phyloP scores from a whole-genome alignment of 2,329 filamentous ascomycete species.

The Aureobasidium sp. region DNA sequence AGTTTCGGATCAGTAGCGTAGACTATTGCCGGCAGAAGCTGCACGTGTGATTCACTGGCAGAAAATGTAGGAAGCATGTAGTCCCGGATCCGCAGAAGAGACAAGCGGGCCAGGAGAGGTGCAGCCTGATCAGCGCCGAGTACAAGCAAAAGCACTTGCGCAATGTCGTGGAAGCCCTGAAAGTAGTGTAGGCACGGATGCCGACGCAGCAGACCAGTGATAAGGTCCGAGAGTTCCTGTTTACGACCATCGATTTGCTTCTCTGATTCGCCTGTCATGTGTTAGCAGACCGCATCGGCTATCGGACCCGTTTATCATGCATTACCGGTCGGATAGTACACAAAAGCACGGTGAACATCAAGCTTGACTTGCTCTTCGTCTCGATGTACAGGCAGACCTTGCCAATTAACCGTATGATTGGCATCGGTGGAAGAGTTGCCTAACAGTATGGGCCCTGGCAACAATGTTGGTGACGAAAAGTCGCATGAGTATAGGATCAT shows the following conservation, averaged over 20 bases:
- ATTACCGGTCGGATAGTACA: constrained; percentile 82
- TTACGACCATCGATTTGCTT: constrained; percentile 65
- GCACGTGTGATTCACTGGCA: constrained; percentile 77
- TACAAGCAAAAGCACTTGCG: constrained; percentile 87
- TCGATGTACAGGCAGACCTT: constrained; percentile 61
- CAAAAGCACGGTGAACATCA: constrained; percentile 93
- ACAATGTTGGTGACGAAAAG: neutral
- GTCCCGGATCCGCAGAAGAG: constrained; percentile 83
- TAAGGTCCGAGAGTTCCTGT: constrained; percentile 68
- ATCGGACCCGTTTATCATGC: constrained; percentile 22
- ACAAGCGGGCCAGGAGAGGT: constrained; percentile 68
- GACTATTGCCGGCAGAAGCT: constrained; percentile 77
- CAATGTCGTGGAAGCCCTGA: constrained; percentile 97
- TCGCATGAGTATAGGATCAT: constrained; percentile 2
- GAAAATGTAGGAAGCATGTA: constrained; percentile 90
- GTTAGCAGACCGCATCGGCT: constrained; percentile 2
- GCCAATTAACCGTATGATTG: constrained; percentile 42
- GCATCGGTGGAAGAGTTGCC: constrained; percentile 27
- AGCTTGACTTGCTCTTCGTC: constrained; percentile 89
- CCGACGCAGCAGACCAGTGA: constrained; percentile 69
- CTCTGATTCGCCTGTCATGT: constrained; percentile 55
- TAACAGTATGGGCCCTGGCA: constrained; percentile 55
- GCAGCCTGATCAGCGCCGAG: constrained; percentile 57
- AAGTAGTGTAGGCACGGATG: constrained; percentile 89
- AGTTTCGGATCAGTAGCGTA: constrained; percentile 63